Percentiles rank a stretch among this genome's conserved stretches.
Evolutionary conservation across 1,139 yeast genomes (phyloP).

Genomic region (Meyerozyma smithsonii): DNA sequence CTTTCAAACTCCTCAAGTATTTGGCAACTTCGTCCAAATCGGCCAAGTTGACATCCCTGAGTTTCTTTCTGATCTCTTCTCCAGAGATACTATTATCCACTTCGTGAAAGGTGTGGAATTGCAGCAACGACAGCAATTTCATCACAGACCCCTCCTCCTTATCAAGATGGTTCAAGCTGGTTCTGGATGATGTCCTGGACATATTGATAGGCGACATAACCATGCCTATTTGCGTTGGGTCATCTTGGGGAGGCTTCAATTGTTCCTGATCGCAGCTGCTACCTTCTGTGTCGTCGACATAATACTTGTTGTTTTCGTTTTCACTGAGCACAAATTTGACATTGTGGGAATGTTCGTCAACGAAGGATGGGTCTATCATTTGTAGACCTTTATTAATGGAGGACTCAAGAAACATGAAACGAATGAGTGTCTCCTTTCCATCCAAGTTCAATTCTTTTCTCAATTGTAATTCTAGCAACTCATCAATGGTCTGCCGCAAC

Average conservation of each 20-base stretch:
- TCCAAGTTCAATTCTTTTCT: constrained; percentile 52
- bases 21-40: constrained; percentile 52
- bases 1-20: constrained; percentile 46
- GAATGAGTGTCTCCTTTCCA: constrained; percentile 68
- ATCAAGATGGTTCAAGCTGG: constrained; percentile 31
- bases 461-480: constrained; percentile 51
- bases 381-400: constrained; percentile 63
- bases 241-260: constrained; percentile 5
- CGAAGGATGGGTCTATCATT: constrained; percentile 40
- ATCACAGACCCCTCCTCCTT: constrained; percentile 40
- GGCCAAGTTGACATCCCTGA: constrained; percentile 40
- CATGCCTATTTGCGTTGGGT: constrained; percentile 12
- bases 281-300: constrained; percentile 3
- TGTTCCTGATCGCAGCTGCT: background rate
- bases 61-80: constrained; percentile 48
- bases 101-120: constrained; percentile 18
- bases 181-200: constrained; percentile 33
- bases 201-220: constrained; percentile 23
- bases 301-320: constrained; percentile 15
- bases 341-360: constrained; percentile 12
- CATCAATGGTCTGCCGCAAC: constrained; percentile 51
- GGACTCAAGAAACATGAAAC: constrained; percentile 65
- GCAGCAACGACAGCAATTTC: constrained; percentile 28
- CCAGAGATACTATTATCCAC: constrained; percentile 31
- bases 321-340: constrained; percentile 14